Evolutionary conservation across 176 grass and related monocot genomes (phyloP).

Genomic region (Paspalum notatum): DNA sequence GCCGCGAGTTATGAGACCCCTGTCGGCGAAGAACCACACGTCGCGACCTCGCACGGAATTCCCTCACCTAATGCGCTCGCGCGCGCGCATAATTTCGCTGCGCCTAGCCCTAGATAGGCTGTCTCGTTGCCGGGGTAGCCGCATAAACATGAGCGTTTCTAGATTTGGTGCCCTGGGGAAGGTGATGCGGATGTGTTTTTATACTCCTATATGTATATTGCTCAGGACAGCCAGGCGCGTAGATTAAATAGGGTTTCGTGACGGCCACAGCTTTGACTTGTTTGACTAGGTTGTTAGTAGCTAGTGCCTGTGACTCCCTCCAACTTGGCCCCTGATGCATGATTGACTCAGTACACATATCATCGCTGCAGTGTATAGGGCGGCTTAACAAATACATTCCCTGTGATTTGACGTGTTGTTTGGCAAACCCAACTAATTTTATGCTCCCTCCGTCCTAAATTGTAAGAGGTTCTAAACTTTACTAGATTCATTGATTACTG

Average conservation of each 20-base stretch:
- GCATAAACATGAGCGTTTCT: not conserved
- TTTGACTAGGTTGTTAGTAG: conserved; percentile 49
- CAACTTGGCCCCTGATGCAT: conserved; percentile 27
- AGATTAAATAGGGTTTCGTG: conserved; percentile 44
- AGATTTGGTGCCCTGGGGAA: conserved; percentile 39
- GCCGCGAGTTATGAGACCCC: conserved; percentile 43
- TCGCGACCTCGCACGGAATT: conserved; percentile 54
- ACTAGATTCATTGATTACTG: too few relatives aligned
- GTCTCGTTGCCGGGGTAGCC: conserved; percentile 12
- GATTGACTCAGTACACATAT: not conserved
- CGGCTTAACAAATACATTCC: conserved; percentile 28
- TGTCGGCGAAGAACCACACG: conserved; percentile 58
- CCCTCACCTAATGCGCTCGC: conserved; percentile 53
- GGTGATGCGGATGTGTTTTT: conserved; percentile 16
- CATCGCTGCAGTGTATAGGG: conserved; percentile 6
- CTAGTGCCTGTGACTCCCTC: too few relatives aligned
- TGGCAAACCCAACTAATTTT: not conserved
- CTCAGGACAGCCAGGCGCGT: conserved; percentile 21
- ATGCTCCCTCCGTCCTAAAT: too few relatives aligned
- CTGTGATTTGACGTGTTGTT: conserved; percentile 35
- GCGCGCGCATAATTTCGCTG: conserved; percentile 24
- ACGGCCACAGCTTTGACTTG: conserved; percentile 56
- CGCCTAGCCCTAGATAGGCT: conserved; percentile 38
- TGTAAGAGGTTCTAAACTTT: too few relatives aligned
- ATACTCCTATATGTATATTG: not conserved